Evolutionary conservation across 768 basidiomycete species (phyloP), one percentile per base, ranked within the genome.

Genomic region (Trametes cinnabarina): DNA sequence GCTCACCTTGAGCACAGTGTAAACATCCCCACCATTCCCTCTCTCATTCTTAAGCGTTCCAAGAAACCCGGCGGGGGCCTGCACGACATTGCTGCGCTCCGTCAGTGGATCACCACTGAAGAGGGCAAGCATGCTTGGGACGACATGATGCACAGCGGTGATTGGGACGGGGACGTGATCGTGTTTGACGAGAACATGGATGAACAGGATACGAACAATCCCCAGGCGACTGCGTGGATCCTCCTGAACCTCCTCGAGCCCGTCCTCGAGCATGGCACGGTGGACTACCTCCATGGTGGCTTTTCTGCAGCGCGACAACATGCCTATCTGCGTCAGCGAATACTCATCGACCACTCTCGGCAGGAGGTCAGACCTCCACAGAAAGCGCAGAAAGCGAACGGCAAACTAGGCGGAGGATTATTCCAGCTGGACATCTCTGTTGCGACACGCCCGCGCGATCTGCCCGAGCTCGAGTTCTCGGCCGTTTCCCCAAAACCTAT

Each of bases 11-110:
- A 76, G 37, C 75, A 84, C 63, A 89, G 87, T 70, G 81, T 93
- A 58, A 94, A 94, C 72, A 79, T 97, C 47, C 88, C 88, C 30
- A 61, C 64, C 30, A 90, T 97, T 41, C 94, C 94, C 0, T 89
- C 91, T 23, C 83, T 97, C 66, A 93, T 97, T 66, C 83, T 94
- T 64, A 94, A 93, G 71, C 86, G 94, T 19, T 87, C 82, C 62
- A 79, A 84, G 60, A 90, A 89, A 68, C 83, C 87, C 2, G 85
- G 81, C 30, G 84, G 80, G 62, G 84, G 82, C 2, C 82, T 91
- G 63, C 83, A 82, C 53, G 80, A 80, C 28, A 73, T 92, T 46
- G 82, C 86, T 62, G 79, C 86, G 0, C 74, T 96, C 54, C 84
- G 86, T 48, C 86, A 89, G 65, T 96, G 87, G 68, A 83, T 94